Percentiles rank a stretch among this genome's conserved stretches.
Evolutionary conservation across 345 rosid genomes (phyloP).

Genomic region (Eucalyptus erythrocorys): DNA sequence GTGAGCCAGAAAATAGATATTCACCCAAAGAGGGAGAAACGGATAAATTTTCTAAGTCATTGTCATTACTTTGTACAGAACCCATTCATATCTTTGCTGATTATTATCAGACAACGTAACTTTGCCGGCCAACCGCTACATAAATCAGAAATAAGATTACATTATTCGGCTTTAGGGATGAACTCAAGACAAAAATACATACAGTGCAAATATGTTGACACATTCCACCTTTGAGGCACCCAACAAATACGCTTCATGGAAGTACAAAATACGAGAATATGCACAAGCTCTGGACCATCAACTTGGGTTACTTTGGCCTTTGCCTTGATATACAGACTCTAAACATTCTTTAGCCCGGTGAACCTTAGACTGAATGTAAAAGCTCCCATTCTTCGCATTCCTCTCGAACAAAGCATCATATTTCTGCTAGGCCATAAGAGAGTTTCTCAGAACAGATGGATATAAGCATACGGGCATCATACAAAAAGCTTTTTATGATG

Average conservation of each 20-base stretch:
- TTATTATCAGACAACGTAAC: background rate
- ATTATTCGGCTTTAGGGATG: background rate
- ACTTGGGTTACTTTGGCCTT: constrained; percentile 34
- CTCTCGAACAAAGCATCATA: constrained; percentile 66
- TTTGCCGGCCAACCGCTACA: background rate
- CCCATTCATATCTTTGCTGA: background rate
- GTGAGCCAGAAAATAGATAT: background rate
- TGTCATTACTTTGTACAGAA: background rate
- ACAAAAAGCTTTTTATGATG: background rate
- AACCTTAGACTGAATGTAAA: constrained; percentile 93
- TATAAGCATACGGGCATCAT: background rate
- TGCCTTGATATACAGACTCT: constrained; percentile 33
- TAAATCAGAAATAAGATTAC: background rate
- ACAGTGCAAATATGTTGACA: background rate
- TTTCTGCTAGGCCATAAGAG: constrained; percentile 29
- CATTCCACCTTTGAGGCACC: background rate
- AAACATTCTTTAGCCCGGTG: constrained; percentile 87
- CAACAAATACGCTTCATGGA: background rate
- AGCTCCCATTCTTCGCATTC: constrained; percentile 76
- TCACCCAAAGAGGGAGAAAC: background rate
- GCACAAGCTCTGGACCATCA: background rate
- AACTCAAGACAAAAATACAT: background rate
- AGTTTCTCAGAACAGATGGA: background rate
- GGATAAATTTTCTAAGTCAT: background rate
- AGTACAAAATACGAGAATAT: background rate